Evolutionary conservation across 2,329 filamentous ascomycete genomes (phyloP), one percentile per base, ranked within the genome.

Genomic region (Zarea fungicola): DNA sequence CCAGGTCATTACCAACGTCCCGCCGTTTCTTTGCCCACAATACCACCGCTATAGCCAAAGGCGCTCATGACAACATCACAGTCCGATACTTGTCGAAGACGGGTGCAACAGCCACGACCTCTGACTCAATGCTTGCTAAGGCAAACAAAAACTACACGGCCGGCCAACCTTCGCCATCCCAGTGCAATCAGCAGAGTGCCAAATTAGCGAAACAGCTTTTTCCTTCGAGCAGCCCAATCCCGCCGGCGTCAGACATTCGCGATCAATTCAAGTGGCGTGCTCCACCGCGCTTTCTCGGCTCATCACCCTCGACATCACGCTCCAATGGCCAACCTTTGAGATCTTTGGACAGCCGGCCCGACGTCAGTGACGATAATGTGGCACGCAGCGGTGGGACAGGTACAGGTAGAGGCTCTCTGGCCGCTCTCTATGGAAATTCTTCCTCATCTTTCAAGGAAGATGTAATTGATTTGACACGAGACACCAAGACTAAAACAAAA

Each of bases 201-300:
- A 55, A 62, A 41, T 61, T 77, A 36, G 64, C 70, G 5, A 80
- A 81, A 61, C 71, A 77, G 50, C 65, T 78, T 14, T 79, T 83
- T 54, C 73, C 78, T 4, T 81, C 80, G 1, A 82, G 76, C 62
- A 81, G 74, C 55, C 75, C 77, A 11, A 65, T 62, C 36, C 60
- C 67, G 22, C 54, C 63, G 9, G 68, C 72, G 61, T 65, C 65
- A 32, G 75, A 74, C 51, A 77, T 83, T 55, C 64, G 73, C 48
- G 71, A 77, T 40, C 73, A 74, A 48, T 67, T 78, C 55, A 76
- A 71, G 55, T 61, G 64, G 18, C 63, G 70, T 26, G 65, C 64
- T 32, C 64, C 66, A 43, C 59, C 62, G 26, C 57, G 64, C 53
- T 56, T 63, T 32, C 56, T 62, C 57, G 58, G 62, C 52, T 63